These are phyloP conservation scores for Kodamaea laetipori DNA, from an alignment of 805 yeast species.

Conservation along the genomic window DNA sequence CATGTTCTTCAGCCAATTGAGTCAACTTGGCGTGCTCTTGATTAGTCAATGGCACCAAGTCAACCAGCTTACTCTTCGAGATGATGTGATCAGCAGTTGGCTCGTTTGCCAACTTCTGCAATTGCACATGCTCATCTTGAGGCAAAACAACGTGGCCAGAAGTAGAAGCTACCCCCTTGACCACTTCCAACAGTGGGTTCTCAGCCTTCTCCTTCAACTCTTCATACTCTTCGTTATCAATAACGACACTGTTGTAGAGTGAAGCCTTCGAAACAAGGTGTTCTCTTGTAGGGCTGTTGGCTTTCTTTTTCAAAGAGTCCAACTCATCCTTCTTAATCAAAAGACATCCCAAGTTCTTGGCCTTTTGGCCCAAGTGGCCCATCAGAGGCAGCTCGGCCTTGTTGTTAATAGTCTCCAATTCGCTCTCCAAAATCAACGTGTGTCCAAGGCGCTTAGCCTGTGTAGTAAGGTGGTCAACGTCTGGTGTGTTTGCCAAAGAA, in stretches of 20 bases:
- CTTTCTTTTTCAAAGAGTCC: slow-evolving; percentile 18
- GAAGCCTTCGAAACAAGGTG: slow-evolving; percentile 15
- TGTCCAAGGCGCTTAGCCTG: slow-evolving; percentile 13
- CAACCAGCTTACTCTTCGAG: not conserved
- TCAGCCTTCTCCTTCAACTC: slow-evolving; percentile 11
- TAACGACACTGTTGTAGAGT: slow-evolving; percentile 10
- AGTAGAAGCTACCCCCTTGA: not conserved
- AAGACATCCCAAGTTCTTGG: slow-evolving; percentile 19
- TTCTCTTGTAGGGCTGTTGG: slow-evolving; percentile 20
- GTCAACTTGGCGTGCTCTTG: slow-evolving; percentile 8
- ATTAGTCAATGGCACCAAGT: slow-evolving; percentile 17
- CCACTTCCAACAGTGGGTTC: slow-evolving; percentile 8
- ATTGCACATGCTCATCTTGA: slow-evolving; percentile 5
- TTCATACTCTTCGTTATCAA: slow-evolving; percentile 7
- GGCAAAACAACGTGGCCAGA: slow-evolving; percentile 11
- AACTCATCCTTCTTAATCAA: slow-evolving; percentile 19
- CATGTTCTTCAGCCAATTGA: slow-evolving; percentile 13
- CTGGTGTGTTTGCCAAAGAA: slow-evolving; percentile 18
- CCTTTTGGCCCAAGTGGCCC: slow-evolving; percentile 19
- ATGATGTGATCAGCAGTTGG: slow-evolving; percentile 30
- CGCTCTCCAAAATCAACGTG: slow-evolving; percentile 10
- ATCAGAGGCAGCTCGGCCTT: slow-evolving; percentile 20
- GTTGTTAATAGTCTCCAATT: slow-evolving; percentile 14
- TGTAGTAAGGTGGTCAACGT: slow-evolving; percentile 11
- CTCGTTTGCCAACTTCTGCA: slow-evolving; percentile 18